These are phyloP conservation scores for Graphilbum fragrans DNA, from an alignment of 2,329 filamentous ascomycete genomes.

Conservation along the genomic window DNA sequence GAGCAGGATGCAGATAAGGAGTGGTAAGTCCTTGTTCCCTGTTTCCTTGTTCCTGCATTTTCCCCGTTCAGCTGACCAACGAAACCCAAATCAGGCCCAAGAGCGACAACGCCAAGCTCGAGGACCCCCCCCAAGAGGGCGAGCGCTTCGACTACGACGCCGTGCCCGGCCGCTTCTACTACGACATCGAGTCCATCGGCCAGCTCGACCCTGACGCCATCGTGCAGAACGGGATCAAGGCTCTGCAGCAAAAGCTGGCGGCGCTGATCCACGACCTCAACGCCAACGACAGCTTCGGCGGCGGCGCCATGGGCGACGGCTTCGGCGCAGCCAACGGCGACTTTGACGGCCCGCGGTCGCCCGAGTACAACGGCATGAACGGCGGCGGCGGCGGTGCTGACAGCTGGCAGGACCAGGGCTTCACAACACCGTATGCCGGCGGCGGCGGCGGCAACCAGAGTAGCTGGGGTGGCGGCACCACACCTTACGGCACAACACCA, in stretches of 20 bases:
- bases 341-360: conserved; percentile 49
- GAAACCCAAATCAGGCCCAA: conserved; percentile 49
- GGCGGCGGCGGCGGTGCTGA: conserved; percentile 30
- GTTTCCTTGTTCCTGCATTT: not conserved
- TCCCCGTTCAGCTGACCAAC: not conserved
- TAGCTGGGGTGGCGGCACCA: conserved; percentile 49
- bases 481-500: conserved; percentile 30
- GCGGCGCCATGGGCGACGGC: conserved; percentile 31
- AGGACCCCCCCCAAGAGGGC: conserved; percentile 68
- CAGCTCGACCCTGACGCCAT: conserved; percentile 83
- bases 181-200: conserved; percentile 82
- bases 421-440: conserved; percentile 49
- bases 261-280: conserved; percentile 45
- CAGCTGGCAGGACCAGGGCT: conserved; percentile 52
- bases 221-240: conserved; percentile 76
- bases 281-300: conserved; percentile 29
- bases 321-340: conserved; percentile 29
- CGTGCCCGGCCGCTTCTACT: conserved; percentile 75
- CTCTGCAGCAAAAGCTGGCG: conserved; percentile 83
- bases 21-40: conserved; percentile 51
- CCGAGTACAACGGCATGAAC: conserved; percentile 52
- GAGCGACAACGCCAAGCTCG: conserved; percentile 67
- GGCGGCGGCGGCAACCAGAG: conserved; percentile 36
- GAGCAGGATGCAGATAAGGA: conserved; percentile 72
- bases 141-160: conserved; percentile 88